A percentile compares a stretch with the other conserved stretches of the same genome.
Conservation (phyloP, 164 flowering plant species). For the Saururus chinensis region DNA sequence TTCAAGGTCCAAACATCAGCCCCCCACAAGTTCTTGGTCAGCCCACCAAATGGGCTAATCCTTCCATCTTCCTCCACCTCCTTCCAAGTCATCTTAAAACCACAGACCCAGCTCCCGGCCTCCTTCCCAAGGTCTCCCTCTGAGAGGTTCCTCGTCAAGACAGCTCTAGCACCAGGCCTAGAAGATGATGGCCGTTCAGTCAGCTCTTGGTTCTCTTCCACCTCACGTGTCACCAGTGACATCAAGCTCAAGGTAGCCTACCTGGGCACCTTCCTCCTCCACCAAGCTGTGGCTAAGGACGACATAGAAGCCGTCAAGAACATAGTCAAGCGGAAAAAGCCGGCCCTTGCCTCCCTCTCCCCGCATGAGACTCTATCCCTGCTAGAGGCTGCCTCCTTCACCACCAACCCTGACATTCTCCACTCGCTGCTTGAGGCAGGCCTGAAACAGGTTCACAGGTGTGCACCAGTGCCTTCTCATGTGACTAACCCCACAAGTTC, state of each 20-base stretch:
- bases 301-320: slow-evolving; percentile 31
- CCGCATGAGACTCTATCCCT: slow-evolving; percentile 30
- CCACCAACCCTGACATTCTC: slow-evolving; percentile 28
- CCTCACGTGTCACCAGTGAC: slow-evolving; percentile 25
- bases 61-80: slow-evolving; percentile 37
- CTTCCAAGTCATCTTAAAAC: slow-evolving; percentile 63
- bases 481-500: no score
- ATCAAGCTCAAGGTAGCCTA: slow-evolving; percentile 58
- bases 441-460: slow-evolving; percentile 9
- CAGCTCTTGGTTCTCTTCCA: slow-evolving; percentile 31
- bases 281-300: slow-evolving; percentile 33
- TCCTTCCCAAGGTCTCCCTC: slow-evolving; percentile 61
- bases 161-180: slow-evolving; percentile 22
- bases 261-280: slow-evolving; percentile 51
- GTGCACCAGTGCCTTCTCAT: no score
- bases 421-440: slow-evolving; percentile 36
- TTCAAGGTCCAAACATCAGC: slow-evolving; percentile 81
- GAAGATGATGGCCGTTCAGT: slow-evolving; percentile 14
- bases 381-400: slow-evolving; percentile 29
- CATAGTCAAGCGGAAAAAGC: slow-evolving; percentile 38
- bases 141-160: slow-evolving; percentile 62
- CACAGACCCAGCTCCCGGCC: slow-evolving; percentile 47
- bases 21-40: slow-evolving; percentile 65
- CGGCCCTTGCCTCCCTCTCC: slow-evolving; percentile 23
- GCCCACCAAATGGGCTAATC: slow-evolving; percentile 59